A percentile compares a stretch with the other conserved stretches of the same genome.
These are phyloP conservation scores for Phytophthora capsici DNA, from an alignment of 352 stramenopile genomes.

Conservation along the genomic window DNA sequence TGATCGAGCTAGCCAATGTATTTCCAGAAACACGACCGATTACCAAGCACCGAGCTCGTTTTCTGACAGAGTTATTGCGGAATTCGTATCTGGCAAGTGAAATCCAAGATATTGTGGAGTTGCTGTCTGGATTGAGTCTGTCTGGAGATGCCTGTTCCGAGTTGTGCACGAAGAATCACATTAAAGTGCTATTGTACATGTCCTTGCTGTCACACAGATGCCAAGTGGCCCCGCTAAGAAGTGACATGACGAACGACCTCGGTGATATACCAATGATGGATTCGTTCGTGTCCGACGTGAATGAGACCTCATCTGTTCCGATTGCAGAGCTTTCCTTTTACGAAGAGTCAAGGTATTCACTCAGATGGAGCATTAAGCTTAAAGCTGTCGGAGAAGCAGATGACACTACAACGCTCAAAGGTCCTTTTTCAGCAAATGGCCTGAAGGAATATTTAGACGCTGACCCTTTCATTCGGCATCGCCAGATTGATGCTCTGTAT, in stretches of 20 bases:
- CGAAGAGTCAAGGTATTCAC: constrained; percentile 63
- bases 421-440: constrained; percentile 60
- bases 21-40: constrained; percentile 63
- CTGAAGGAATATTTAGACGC: constrained; percentile 66
- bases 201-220: constrained; percentile 63
- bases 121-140: constrained; percentile 62
- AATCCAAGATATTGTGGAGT: constrained; percentile 70
- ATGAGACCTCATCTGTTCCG: constrained; percentile 56
- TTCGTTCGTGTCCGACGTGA: constrained; percentile 53
- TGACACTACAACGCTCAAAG: constrained; percentile 31
- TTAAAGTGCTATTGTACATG: constrained; percentile 73
- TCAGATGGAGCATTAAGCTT: constrained; percentile 71
- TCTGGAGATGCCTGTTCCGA: constrained; percentile 45
- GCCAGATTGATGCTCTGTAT: constrained; percentile 46
- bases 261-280: constrained; percentile 79
- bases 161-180: constrained; percentile 60
- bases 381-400: constrained; percentile 28
- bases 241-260: constrained; percentile 28
- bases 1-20: constrained; percentile 67
- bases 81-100: constrained; percentile 61
- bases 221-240: constrained; percentile 11
- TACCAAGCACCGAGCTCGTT: constrained; percentile 52
- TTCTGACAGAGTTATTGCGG: constrained; percentile 56
- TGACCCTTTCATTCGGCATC: constrained; percentile 37
- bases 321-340: constrained; percentile 73